phyloP scores from a whole-genome alignment of 352 stramenopile genomes.

The Aphanomyces stellatus region DNA sequence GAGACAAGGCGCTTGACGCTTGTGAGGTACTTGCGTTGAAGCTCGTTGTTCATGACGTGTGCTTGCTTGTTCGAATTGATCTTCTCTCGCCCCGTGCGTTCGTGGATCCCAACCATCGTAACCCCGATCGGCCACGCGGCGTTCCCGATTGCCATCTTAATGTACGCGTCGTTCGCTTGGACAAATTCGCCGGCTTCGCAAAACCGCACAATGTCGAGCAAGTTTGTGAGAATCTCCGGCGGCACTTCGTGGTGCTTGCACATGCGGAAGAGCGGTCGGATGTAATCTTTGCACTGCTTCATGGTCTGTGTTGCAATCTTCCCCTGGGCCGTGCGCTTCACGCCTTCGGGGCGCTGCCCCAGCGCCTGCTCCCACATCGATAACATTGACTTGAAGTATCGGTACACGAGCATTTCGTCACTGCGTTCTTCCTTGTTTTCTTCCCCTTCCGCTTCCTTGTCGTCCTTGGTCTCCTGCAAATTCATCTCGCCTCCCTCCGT shows the following conservation, averaged over 20 bases:
- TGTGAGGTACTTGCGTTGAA: constrained; percentile 97
- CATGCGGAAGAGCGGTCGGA: constrained; percentile 95
- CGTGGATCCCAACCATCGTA: constrained; percentile 99
- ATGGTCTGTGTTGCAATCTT: constrained; percentile 95
- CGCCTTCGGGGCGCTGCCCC: constrained; percentile 64
- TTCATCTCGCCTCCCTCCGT: constrained; percentile 18
- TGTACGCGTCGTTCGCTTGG: constrained; percentile 96
- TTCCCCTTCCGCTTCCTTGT: constrained; percentile 19
- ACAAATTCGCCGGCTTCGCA: constrained; percentile 91
- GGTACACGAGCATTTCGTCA: constrained; percentile 70
- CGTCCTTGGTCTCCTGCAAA: constrained; percentile 15
- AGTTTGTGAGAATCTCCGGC: constrained; percentile 72
- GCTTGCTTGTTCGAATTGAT: constrained; percentile 97
- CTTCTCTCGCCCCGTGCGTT: constrained; percentile 90
- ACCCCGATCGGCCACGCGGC: constrained; percentile 98
- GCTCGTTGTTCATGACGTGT: constrained; percentile 99
- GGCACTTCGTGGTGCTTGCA: constrained; percentile 90
- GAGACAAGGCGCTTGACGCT: constrained; percentile 97
- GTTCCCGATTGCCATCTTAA: constrained; percentile 96
- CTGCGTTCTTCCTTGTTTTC: constrained; percentile 26
- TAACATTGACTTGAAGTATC: constrained; percentile 93
- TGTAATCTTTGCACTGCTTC: constrained; percentile 99
- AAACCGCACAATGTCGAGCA: constrained; percentile 93
- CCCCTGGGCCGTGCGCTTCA: constrained; percentile 86
- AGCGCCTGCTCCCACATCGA: constrained; percentile 92